Conservation (phyloP, 1,284 basidiomycete genomes). For the Tilletia setariae region DNA sequence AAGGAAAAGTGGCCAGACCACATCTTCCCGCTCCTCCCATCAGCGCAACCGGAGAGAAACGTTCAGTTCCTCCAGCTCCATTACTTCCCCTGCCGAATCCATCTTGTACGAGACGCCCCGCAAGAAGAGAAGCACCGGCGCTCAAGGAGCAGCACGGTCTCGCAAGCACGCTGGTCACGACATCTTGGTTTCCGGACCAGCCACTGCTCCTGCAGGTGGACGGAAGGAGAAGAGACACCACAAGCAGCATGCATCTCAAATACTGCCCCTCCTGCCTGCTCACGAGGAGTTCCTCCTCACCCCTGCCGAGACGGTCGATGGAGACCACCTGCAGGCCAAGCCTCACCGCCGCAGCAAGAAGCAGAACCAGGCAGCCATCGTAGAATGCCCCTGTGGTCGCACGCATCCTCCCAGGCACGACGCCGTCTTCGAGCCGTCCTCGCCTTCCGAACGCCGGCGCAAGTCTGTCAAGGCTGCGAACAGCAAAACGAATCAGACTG, state of each 20-base stretch:
- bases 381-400: not conserved
- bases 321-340: not conserved
- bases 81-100: no score
- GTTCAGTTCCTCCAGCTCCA: no score
- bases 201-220: not conserved
- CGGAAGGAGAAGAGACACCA: constrained; percentile 2
- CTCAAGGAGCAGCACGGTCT: not conserved
- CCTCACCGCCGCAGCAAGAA: no score
- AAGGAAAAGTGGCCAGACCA: no score
- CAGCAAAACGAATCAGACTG: no score
- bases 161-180: no score
- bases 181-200: not conserved
- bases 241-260: not conserved
- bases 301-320: not conserved
- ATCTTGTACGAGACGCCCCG: not conserved
- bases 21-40: no score
- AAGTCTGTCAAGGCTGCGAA: no score
- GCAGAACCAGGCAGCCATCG: no score
- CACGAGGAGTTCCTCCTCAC: not conserved
- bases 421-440: not conserved
- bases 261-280: not conserved
- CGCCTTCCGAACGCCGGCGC: not conserved
- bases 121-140: not conserved
- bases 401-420: not conserved
- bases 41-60: no score